Conservation (phyloP, 371 early-diverging fungal species). For the Mortierella sp. region DNA sequence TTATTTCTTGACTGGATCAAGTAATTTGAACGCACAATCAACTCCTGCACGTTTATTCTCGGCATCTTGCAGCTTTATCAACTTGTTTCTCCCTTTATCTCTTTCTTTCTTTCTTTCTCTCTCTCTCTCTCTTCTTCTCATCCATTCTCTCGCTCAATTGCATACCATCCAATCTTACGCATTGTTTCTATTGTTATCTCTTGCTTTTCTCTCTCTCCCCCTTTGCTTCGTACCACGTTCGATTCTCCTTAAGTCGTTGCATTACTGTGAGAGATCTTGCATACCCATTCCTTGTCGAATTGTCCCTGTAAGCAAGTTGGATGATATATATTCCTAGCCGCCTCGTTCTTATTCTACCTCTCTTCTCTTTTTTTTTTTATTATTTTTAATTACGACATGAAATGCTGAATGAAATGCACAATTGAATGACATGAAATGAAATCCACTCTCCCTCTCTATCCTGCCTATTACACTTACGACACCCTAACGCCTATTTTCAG, state of each 20-base stretch:
- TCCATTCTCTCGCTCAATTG: not conserved
- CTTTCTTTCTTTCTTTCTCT: not conserved
- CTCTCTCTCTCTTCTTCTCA: slow-evolving; percentile 3
- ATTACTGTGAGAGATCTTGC: not conserved
- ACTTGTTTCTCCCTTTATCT: not conserved
- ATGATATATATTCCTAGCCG: not conserved
- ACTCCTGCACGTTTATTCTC: slow-evolving; percentile 5
- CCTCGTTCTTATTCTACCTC: not conserved
- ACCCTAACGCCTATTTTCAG: no score
- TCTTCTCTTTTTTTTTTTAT: not conserved
- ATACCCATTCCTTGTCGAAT: not conserved
- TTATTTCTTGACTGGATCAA: not conserved
- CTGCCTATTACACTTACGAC: not conserved
- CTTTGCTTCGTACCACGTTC: slow-evolving; percentile 12
- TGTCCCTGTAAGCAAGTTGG: not conserved
- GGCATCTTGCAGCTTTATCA: not conserved
- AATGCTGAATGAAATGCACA: slow-evolving; percentile 1
- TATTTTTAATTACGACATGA: not conserved
- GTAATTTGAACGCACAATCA: slow-evolving; percentile 1
- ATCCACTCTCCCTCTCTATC: not conserved
- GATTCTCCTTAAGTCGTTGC: slow-evolving; percentile 8
- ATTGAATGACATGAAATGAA: slow-evolving; percentile 5
- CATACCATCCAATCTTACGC: not conserved
- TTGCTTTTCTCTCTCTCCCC: not conserved
- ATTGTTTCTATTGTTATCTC: not conserved